Base-by-base conservation (phyloP, 306 rosid genomes). In the Glycine tomentella region DNA sequence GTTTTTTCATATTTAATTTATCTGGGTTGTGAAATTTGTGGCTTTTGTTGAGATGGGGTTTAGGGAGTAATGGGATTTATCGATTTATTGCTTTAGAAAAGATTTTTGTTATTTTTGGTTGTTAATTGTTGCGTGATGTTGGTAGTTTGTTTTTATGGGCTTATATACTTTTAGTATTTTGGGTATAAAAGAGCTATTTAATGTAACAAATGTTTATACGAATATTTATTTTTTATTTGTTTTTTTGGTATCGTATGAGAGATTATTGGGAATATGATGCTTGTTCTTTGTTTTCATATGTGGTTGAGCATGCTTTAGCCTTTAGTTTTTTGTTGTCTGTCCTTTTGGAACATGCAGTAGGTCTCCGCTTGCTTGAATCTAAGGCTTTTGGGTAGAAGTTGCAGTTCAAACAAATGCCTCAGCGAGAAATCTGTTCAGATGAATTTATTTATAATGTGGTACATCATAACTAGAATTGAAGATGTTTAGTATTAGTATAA, bases 191-290 rank as follows among this genome's bases (percentile, higher is more conserved):
- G 12, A 66, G 12, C 4, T 65, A 65, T 40, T n/a, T 36, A 0
- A 40, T 38, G 1, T 1, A 2, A 8, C 56, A 11, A 67, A 65
- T 78, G 64, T 46, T 62, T 8, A 6, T 3, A 45, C 36, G 42
- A 4, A 3, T 46, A 69, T 69, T 51, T 38, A 38, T 34, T 33
- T 71, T 3, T 3, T 7, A 3, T 3, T 15, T 11, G 15, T 6
- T 25, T 5, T 49, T 25, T 31, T n/a, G 17, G 2, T 62, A 6
- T 36, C 53, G 46, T 10, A 11, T 61, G 5, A 6, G 55, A 40
- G 45, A 8, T 44, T 36, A 0, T 73, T 5, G 55, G 45, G 72
- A 50, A 66, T 74, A 34, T 57, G 83, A 73, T 56, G 64, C 8
- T 44, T 52, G 46, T 56, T 45, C 7, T 44, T 5, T 25, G 15